Evolutionary conservation across 495 filamentous ascomycete species (phyloP).

Genomic region (Clavariopsis aquatica): DNA sequence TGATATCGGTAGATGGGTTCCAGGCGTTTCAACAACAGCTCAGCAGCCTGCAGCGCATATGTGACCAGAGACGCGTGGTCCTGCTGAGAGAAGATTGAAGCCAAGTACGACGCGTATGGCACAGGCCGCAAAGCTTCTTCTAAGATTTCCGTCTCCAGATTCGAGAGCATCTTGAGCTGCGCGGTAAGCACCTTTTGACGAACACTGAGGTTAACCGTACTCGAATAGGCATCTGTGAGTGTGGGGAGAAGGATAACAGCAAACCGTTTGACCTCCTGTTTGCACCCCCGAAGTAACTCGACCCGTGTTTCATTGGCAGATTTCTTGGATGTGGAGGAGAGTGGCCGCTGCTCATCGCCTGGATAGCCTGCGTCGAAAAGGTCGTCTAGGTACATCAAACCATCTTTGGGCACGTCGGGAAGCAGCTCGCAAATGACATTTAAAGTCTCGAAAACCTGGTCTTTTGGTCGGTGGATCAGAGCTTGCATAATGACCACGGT

Average conservation of each 20-base stretch:
- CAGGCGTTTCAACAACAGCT: slow-evolving; percentile 79
- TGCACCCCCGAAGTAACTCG: slow-evolving; percentile 75
- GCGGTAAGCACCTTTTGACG: slow-evolving; percentile 95
- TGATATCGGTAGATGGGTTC: slow-evolving; percentile 90
- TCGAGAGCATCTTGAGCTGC: slow-evolving; percentile 98
- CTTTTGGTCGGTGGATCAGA: slow-evolving; percentile 91
- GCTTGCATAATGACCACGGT: slow-evolving; percentile 99
- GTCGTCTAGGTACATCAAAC: slow-evolving; percentile 56
- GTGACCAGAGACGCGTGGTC: slow-evolving; percentile 88
- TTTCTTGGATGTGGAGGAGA: slow-evolving; percentile 54
- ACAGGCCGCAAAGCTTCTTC: slow-evolving; percentile 86
- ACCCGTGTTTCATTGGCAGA: slow-evolving; percentile 75
- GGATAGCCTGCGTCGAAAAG: slow-evolving; percentile 53
- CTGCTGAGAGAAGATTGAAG: slow-evolving; percentile 92
- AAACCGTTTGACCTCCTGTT: slow-evolving; percentile 83
- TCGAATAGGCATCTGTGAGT: slow-evolving; percentile 94
- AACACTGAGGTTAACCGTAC: slow-evolving; percentile 95
- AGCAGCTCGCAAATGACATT: slow-evolving; percentile 97
- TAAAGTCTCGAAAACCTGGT: slow-evolving; percentile 95
- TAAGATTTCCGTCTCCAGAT: slow-evolving; percentile 78
- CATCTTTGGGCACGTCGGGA: slow-evolving; percentile 61
- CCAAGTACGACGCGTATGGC: slow-evolving; percentile 95
- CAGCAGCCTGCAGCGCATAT: slow-evolving; percentile 81
- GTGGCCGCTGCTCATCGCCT: slow-evolving; percentile 44
- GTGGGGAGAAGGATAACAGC: slow-evolving; percentile 95